Evolutionary conservation across 1,139 yeast species (phyloP).

Genomic region (Blastobotrys malaysiensis): DNA sequence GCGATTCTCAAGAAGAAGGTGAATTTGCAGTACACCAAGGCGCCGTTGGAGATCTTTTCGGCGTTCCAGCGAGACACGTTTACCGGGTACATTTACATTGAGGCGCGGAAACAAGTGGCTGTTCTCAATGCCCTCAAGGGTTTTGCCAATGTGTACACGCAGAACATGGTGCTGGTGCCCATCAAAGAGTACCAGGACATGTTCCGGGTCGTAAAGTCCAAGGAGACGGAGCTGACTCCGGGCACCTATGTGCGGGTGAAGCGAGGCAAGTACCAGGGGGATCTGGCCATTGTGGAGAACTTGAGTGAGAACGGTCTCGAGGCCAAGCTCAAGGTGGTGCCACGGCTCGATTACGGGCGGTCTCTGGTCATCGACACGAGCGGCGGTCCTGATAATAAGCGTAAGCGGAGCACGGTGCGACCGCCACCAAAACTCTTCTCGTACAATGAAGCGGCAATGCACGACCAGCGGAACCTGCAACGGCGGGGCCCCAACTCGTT

Average conservation of each 20-base stretch:
- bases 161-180: slow-evolving; percentile 79
- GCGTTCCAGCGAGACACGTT: slow-evolving; percentile 94
- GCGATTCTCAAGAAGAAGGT: slow-evolving; percentile 73
- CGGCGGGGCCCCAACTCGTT: slow-evolving; percentile 72
- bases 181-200: slow-evolving; percentile 93
- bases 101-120: slow-evolving; percentile 90
- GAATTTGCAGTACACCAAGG: slow-evolving; percentile 56
- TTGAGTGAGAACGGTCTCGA: slow-evolving; percentile 92
- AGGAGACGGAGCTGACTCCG: slow-evolving; percentile 82
- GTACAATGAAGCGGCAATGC: slow-evolving; percentile 49
- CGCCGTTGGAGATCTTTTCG: slow-evolving; percentile 71
- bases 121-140: slow-evolving; percentile 85
- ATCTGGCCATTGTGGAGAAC: slow-evolving; percentile 87
- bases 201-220: slow-evolving; percentile 81
- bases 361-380: slow-evolving; percentile 53
- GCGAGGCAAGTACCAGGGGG: slow-evolving; percentile 89
- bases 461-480: slow-evolving; percentile 53
- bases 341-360: slow-evolving; percentile 86
- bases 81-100: slow-evolving; percentile 85
- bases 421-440: slow-evolving; percentile 85
- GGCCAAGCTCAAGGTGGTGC: slow-evolving; percentile 85
- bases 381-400: slow-evolving; percentile 43
- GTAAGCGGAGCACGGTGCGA: slow-evolving; percentile 53
- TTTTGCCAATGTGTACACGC: slow-evolving; percentile 71
- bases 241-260: slow-evolving; percentile 89